These are phyloP conservation scores for Pseudogymnoascus sp. DNA, from an alignment of 2,329 filamentous ascomycete genomes.

Conservation along the genomic window DNA sequence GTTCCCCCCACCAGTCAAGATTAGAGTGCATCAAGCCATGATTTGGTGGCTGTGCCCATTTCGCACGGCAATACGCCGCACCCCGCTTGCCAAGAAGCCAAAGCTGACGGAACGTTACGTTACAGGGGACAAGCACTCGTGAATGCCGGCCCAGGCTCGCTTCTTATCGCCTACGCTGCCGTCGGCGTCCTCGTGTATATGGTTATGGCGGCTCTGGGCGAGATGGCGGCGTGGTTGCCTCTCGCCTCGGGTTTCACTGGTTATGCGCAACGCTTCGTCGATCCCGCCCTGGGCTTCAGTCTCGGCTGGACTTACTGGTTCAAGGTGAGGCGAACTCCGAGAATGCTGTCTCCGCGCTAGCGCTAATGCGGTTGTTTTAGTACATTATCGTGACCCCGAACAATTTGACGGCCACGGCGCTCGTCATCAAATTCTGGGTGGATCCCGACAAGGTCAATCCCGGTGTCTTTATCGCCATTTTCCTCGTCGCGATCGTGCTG, in stretches of 20 bases:
- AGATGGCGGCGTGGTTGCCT: constrained; percentile 79
- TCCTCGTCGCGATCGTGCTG: constrained; percentile 51
- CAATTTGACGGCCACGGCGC: constrained; percentile 69
- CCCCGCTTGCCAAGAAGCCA: constrained; percentile 33
- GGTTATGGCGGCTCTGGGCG: constrained; percentile 73
- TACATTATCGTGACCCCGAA: constrained; percentile 84
- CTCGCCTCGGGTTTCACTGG: constrained; percentile 72
- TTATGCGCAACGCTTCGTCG: constrained; percentile 70
- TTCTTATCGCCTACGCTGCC: constrained; percentile 63
- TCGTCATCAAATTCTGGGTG: constrained; percentile 75
- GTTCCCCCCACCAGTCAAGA: neutral
- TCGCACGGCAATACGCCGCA: constrained; percentile 23
- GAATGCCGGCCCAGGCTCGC: constrained; percentile 47
- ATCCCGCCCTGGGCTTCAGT: constrained; percentile 72
- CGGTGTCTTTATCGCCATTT: constrained; percentile 69
- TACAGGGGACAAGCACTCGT: constrained; percentile 4
- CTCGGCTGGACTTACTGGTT: constrained; percentile 38
- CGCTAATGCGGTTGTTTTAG: constrained; percentile 32
- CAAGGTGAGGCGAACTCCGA: constrained; percentile 18
- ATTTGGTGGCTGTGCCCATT: neutral
- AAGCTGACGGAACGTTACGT: constrained; percentile 13
- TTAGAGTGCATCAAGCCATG: constrained; percentile 26
- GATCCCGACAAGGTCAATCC: constrained; percentile 58
- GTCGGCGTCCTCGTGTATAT: constrained; percentile 67
- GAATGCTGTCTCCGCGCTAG: constrained; percentile 13